Base-by-base conservation (phyloP, 2,329 filamentous ascomycete species). In the Emericellopsis cladophorae region DNA sequence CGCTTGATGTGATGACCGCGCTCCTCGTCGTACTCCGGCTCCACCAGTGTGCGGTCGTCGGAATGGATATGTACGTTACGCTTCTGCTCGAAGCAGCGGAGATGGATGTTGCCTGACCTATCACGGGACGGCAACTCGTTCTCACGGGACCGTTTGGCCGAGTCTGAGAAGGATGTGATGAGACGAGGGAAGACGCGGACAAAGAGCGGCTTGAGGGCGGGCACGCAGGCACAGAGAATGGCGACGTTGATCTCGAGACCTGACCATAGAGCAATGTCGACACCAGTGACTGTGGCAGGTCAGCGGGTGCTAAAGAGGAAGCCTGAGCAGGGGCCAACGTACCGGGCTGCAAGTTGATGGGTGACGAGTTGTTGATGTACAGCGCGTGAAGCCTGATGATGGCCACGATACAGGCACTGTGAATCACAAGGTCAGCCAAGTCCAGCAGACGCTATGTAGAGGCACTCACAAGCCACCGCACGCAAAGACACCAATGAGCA, bases 401-500 rank as follows among this genome's bases (percentile, higher is more conserved):
- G 35, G 51, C 45, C 7, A 54, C 42, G 29, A 53, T 41, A 31
- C 51, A 54, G 15, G 50, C 48, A 31, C 46, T 50, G 15, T 4
- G 16, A 10, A 12, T 37, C 6, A 18, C 15, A 24, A 15, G 14
- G 23, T 35, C 15, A 32, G 12, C 21, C n/a, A 37, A 14, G 40
- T 37, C 40, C n/a, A 23, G 12, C 7, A 21, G 18, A 18, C 18
- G 18, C 15, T 26, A 4, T 11, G 5, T 24, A 22, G 14, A 18
- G 36, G 15, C 9, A 52, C 57, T 48, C 46, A 61, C 59, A 58
- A 65, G 47, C 41, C 51, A 38, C 49, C 65, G 46, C 58, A 51
- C 21, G 57, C 62, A 55, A 60, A 60, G 26, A 56, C 60, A 41
- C 41, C 54, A 47, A 54, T 61, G 48, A 72, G 50, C 1, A 64